Conservation (phyloP, 768 basidiomycete genomes). For the Melanogaster broomeanus region DNA sequence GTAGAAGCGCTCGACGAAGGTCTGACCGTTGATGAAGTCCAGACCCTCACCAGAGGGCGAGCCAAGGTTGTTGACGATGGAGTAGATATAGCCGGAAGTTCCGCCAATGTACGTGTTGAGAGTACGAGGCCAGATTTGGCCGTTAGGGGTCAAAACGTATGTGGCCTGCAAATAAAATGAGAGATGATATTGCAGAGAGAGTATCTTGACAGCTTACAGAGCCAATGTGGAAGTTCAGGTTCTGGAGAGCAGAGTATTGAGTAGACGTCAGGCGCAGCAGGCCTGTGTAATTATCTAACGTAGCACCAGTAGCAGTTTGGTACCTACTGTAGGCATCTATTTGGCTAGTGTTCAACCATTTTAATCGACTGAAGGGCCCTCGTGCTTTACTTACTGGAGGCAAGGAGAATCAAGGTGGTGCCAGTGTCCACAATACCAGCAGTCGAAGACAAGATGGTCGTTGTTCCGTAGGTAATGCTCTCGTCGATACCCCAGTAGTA, state of each 20-base stretch:
- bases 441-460: slow-evolving; percentile 44
- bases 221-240: slow-evolving; percentile 56
- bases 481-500: slow-evolving; percentile 65
- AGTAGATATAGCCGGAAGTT: slow-evolving; percentile 35
- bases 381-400: slow-evolving; percentile 34
- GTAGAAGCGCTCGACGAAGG: slow-evolving; percentile 66
- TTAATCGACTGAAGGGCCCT: background rate
- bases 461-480: slow-evolving; percentile 50
- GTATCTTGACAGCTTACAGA: slow-evolving; percentile 36
- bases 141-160: slow-evolving; percentile 45
- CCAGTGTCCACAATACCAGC: slow-evolving; percentile 67
- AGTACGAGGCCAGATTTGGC: slow-evolving; percentile 42
- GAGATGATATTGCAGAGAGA: background rate
- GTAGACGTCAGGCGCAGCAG: slow-evolving; percentile 51
- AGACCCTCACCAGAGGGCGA: slow-evolving; percentile 44
- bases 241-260: slow-evolving; percentile 54
- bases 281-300: slow-evolving; percentile 37
- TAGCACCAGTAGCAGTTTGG: slow-evolving; percentile 45
- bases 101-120: slow-evolving; percentile 49
- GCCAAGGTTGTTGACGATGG: slow-evolving; percentile 41
- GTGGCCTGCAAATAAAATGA: slow-evolving; percentile 16
- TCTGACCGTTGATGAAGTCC: slow-evolving; percentile 56
- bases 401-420: slow-evolving; percentile 52
- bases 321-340: slow-evolving; percentile 46
- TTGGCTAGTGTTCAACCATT: background rate